Conservation (phyloP, 108 stramenopile genomes). For the Skeletonema potamos region DNA sequence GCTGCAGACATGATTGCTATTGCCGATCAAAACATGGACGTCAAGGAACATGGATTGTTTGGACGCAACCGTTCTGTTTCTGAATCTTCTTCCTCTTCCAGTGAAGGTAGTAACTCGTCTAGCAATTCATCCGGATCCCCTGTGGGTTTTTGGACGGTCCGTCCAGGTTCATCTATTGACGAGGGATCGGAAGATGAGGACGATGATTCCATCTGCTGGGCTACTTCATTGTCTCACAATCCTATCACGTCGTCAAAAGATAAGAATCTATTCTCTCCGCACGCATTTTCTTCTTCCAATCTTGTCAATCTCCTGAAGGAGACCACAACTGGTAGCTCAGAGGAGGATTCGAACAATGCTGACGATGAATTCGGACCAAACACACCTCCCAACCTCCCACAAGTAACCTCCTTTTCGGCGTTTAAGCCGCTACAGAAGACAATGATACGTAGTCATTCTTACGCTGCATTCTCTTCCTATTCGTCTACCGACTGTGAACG, state of each 20-base stretch:
- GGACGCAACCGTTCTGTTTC: conserved; percentile 33
- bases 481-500: conserved; percentile 9
- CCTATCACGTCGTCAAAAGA: not conserved
- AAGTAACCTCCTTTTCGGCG: conserved; percentile 1
- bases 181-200: conserved; percentile 9
- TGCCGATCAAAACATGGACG: conserved; percentile 39
- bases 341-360: not conserved
- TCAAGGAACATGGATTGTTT: conserved; percentile 9
- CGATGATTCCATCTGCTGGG: conserved; percentile 32
- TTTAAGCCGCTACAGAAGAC: not conserved
- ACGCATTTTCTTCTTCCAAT: conserved; percentile 19
- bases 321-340: not conserved
- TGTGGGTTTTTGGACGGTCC: conserved; percentile 52
- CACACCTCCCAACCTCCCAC: conserved; percentile 6
- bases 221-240: conserved; percentile 6
- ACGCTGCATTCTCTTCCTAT: not conserved
- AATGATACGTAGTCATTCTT: not conserved
- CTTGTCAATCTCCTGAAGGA: conserved; percentile 14
- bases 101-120: conserved; percentile 7
- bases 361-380: conserved; percentile 38
- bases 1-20: conserved; percentile 67
- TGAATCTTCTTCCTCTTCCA: conserved; percentile 30
- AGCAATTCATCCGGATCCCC: conserved; percentile 38
- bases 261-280: conserved; percentile 8
- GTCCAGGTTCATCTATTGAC: conserved; percentile 43